Base-by-base conservation (phyloP, 2,329 filamentous ascomycete genomes). In the Coniosporium tulheliwenetii region DNA sequence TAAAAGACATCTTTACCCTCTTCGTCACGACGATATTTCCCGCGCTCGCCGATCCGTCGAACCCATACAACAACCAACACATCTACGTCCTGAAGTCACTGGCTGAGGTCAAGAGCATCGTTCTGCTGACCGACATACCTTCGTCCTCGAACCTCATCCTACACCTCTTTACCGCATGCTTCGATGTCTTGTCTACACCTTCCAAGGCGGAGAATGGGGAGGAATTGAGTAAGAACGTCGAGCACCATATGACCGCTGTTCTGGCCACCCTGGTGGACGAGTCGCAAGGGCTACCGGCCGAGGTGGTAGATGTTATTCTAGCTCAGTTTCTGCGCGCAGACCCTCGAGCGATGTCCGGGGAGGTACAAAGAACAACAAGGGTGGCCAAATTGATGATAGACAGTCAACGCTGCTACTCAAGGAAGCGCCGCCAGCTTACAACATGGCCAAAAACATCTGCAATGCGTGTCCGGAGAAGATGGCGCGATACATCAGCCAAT, bases 1-100 rank as follows among this genome's bases (percentile, higher is more conserved):
- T 96, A 47, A 94, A 93, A 85, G 86, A 93, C 63, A 89, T 96
- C 57, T 98, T 96, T 65, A 81, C 79, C 26, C 75, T 94, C 45
- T 85, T 95, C 56, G 76, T 95, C 50, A 79, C 77, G 43, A 79
- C 79, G 38, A 81, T 93, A 48, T 71, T 96, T 37, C 86, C 87
- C 37, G 78, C 85, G 37, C 75, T 96, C 19, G 81, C 85, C 52
- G 81, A 94, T 52, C 85, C 87, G 10, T 79, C 79, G 33, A 81
- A 93, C 57, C 79, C 87, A 8, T 96, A 95, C 67, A 89, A 93
- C 61, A 79, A 77, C 46, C 87, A 96, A 60, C 85, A 98, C 63
- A 79, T 91, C 61, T 91, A 93, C 55, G 83, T 95, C 46, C 70
- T 98, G 45, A 77, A 79, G 45, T 95, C 87, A 13, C 73, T 98